A percentile compares a stretch with the other conserved stretches of the same genome.
Evolutionary conservation across 2,329 filamentous ascomycete genomes (phyloP).

Genomic region (Aspergillus versicolor): DNA sequence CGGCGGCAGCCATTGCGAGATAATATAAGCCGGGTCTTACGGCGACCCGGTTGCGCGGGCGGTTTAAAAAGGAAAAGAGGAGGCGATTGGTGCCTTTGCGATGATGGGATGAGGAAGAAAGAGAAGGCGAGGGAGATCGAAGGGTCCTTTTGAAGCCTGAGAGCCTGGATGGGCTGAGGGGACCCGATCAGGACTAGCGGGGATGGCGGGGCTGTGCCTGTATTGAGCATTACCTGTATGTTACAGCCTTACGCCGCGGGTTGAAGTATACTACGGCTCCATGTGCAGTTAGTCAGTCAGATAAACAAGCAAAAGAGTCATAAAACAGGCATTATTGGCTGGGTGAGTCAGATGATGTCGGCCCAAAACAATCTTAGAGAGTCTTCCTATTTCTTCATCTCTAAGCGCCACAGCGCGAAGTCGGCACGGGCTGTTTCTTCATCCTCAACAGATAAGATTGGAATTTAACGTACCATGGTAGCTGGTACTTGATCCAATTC

Average conservation of each 20-base stretch:
- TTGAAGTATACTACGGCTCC: neutral
- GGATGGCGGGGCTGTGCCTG: neutral
- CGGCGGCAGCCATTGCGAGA: constrained; percentile 17
- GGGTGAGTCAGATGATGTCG: constrained; percentile 19
- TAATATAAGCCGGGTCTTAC: constrained; percentile 16
- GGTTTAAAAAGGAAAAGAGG: neutral
- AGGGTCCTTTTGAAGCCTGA: constrained; percentile 3
- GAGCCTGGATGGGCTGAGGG: neutral
- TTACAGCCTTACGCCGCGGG: neutral
- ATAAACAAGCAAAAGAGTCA: neutral
- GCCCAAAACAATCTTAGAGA: constrained; percentile 15
- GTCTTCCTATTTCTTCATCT: constrained; percentile 18
- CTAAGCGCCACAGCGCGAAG: constrained; percentile 18
- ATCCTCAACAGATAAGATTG: constrained; percentile 2
- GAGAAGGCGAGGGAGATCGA: neutral
- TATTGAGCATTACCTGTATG: neutral
- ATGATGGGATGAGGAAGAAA: neutral
- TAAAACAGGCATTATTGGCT: neutral
- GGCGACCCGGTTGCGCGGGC: constrained; percentile 15
- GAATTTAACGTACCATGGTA: neutral
- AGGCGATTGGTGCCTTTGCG: neutral
- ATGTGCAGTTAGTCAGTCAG: neutral
- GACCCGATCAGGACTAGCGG: neutral
- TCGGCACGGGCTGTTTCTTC: constrained; percentile 18
- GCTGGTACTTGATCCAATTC: neutral